Base-by-base conservation (phyloP, 2,329 filamentous ascomycete species). In the Pestalotiopsis sp. region DNA sequence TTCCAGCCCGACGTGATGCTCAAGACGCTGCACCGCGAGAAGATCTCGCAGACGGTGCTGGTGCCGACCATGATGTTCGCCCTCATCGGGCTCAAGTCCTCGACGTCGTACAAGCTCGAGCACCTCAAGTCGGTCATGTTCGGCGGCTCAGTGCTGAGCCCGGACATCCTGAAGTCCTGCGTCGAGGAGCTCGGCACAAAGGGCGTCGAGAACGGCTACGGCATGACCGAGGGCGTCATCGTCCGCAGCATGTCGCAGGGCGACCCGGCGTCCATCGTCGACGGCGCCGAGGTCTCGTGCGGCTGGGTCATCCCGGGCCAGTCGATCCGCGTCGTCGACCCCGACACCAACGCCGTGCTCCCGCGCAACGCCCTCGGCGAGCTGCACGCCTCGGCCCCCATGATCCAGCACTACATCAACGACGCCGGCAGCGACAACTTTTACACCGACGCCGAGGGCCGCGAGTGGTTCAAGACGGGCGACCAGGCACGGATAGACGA, bases 381-480 rank as follows among this genome's bases (percentile, higher is more conserved):
- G 64, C 52, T 66, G 12, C 64, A 66, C 13, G 27, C 52, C 7
- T 59, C 64, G 17, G 41, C 52, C 3, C n/a, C 27, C 17, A 13
- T 23, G 17, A n/a, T 66, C n/a, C 14, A 27, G 23, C 31, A 23
- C 36, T 66, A 66, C 36, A 45, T 66, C n/a, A 55, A 55, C 9
- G 17, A 23, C 17, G 55, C 45, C 3, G 39, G 55, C 14, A 60
- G 20, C 9, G 55, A 60, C 20, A 59, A 31, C n/a, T 66, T 66
- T 31, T 66, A 66, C 36, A 45, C 38, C 27, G 64, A 66, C n/a
- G 20, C 36, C 25, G 55, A 60, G 27, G 64, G 64, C 12, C 64
- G 52, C n/a, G n/a, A 60, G 31, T 66, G 64, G 64, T 66, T 66
- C 64, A 66, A 60, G 36, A 66, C 52, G 4, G 64, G 64, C 17